Conservation (phyloP, 2,329 filamentous ascomycete genomes). For the Atkinsonella texensis region DNA sequence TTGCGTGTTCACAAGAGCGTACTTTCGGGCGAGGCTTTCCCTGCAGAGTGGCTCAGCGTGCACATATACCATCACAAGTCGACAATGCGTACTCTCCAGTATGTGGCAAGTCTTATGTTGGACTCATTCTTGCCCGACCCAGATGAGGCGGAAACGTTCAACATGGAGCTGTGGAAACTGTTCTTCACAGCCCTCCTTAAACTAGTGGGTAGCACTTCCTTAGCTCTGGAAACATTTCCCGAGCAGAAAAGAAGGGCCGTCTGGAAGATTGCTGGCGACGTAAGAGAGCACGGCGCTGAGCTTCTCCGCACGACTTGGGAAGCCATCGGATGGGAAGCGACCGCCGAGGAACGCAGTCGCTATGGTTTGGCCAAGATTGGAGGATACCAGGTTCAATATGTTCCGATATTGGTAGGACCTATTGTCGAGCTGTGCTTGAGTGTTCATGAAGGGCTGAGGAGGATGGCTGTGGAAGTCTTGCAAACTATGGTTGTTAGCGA, state of each 20-base stretch:
- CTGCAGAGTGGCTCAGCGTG: slow-evolving; percentile 78
- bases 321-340: slow-evolving; percentile 92
- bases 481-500: slow-evolving; percentile 98
- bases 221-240: slow-evolving; percentile 89
- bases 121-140: slow-evolving; percentile 76
- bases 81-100: slow-evolving; percentile 74
- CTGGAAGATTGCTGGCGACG: slow-evolving; percentile 98
- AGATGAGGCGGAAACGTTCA: slow-evolving; percentile 84
- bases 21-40: slow-evolving; percentile 79
- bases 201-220: slow-evolving; percentile 75
- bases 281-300: slow-evolving; percentile 81
- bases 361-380: slow-evolving; percentile 79
- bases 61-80: slow-evolving; percentile 90
- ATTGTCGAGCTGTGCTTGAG: slow-evolving; percentile 92
- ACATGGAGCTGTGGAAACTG: slow-evolving; percentile 84
- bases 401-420: slow-evolving; percentile 78
- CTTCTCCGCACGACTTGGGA: slow-evolving; percentile 81
- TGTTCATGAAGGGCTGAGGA: slow-evolving; percentile 81
- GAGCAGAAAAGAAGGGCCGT: slow-evolving; percentile 94
- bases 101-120: slow-evolving; percentile 67
- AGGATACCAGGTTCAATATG: slow-evolving; percentile 96
- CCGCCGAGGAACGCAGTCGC: slow-evolving; percentile 59
- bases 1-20: slow-evolving; percentile 84
- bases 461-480: slow-evolving; percentile 83
- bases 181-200: slow-evolving; percentile 86